phyloP scores from a whole-genome alignment of 2,329 filamentous ascomycete species.

The Beauveria asiatica region DNA sequence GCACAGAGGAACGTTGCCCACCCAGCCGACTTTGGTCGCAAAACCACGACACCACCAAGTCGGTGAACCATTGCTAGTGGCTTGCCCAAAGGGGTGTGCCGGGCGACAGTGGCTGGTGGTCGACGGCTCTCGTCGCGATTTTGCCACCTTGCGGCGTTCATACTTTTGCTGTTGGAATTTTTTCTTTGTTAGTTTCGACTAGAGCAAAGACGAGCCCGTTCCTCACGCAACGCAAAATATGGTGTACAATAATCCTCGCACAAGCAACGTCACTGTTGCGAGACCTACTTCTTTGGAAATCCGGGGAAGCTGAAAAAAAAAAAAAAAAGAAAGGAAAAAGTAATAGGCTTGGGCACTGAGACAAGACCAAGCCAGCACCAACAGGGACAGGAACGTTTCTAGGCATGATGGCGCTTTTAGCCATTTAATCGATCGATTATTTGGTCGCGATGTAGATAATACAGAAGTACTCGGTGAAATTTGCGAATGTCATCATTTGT shows the following conservation, averaged over 20 bases:
- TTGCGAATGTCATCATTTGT: background rate
- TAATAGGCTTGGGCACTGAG: background rate
- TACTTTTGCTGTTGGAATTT: background rate
- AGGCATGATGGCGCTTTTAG: background rate
- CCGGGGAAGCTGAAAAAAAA: slow-evolving; percentile 4
- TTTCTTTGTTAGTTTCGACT: background rate
- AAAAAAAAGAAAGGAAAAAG: background rate
- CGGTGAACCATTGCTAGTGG: background rate
- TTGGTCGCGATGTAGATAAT: background rate
- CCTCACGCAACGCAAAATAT: background rate
- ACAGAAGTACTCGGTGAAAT: background rate
- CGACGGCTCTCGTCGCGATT: background rate
- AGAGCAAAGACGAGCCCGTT: background rate
- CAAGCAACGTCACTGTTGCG: background rate
- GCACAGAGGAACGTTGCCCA: background rate
- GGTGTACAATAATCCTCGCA: background rate
- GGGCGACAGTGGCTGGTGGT: background rate
- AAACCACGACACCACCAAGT: background rate
- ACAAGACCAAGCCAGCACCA: background rate
- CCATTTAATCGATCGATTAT: background rate
- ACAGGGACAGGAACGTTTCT: background rate
- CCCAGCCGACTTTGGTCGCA: background rate
- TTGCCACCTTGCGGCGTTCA: slow-evolving; percentile 3
- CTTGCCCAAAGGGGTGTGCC: background rate
- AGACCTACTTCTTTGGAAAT: background rate